Evolutionary conservation across 768 basidiomycete species (phyloP), one percentile per base, ranked within the genome.

Genomic region (Dictyophora rubrovolvata): DNA sequence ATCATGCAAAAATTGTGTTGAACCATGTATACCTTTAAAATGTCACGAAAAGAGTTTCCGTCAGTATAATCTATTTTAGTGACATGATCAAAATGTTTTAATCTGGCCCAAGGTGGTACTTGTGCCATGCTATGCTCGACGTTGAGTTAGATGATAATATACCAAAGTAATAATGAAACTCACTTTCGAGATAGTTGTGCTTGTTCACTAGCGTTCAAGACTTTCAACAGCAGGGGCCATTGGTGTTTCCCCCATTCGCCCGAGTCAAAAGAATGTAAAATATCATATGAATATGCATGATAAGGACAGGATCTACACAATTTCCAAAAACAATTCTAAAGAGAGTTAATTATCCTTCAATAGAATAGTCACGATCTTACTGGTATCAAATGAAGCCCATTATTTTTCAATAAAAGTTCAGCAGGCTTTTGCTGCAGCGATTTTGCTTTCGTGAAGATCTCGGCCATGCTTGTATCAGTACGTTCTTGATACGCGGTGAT

Each of bases 41-140:
- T 69, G 53, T 71, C 63, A 36, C 66, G 69, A 54, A 64, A 68
- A 11, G 59, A 55, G 51, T 71, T 65, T 11, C 71, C 69, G 53
- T 72, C 69, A 5, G 66, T 65, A 60, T 66, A 70, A 12, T 64
- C 61, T 18, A 63, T 63, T 2, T 66, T 70, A 12, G 69, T 65
- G 10, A 71, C 63, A n/a, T 59, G 36, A 20, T 69, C 65, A 58
- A 70, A 69, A 53, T 71, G 69, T 53, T 70, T 70, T 21, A 72
- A 61, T 53, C 54, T 53, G n/a, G 58, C 59, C 70, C 70, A 72
- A 5, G 59, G 60, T 28, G 69, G 68, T 59, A 70, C 67, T 11
- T 52, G 53, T 16, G 56, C 34, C 69, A 72, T 70, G 35, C 70
- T 71, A 23, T 21, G 5, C 1, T 7, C 28, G n/a, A 28, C 7